phyloP scores from a whole-genome alignment of 768 basidiomycete species.

The Pulveroboletus ravenelii region DNA sequence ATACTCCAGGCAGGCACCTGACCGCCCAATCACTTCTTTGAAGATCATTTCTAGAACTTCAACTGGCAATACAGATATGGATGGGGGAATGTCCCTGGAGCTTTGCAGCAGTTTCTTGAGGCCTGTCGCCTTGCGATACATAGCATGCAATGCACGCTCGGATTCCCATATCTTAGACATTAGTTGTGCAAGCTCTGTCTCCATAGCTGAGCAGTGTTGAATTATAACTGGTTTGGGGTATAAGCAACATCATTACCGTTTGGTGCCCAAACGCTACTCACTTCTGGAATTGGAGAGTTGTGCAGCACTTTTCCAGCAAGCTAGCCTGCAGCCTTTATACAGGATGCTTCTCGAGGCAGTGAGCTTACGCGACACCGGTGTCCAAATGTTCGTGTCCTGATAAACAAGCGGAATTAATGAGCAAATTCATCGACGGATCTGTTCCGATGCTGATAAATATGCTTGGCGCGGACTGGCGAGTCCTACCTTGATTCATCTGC shows the following conservation, averaged over 20 bases:
- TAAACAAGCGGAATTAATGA: constrained; percentile 6
- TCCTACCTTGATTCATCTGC: background rate
- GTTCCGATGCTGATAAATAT: background rate
- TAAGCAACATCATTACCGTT: background rate
- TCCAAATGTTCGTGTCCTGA: background rate
- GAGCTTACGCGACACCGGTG: background rate
- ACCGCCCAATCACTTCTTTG: constrained; percentile 10
- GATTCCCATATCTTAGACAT: constrained; percentile 20
- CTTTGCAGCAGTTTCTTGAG: constrained; percentile 8
- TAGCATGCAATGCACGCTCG: constrained; percentile 13
- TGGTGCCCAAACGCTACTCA: constrained; percentile 4
- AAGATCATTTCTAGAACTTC: constrained; percentile 28
- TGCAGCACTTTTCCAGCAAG: background rate
- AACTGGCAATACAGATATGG: constrained; percentile 21
- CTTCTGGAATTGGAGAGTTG: constrained; percentile 1
- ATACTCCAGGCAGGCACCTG: constrained; percentile 1
- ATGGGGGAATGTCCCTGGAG: background rate
- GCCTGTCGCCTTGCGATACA: constrained; percentile 18
- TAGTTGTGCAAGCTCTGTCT: constrained; percentile 15
- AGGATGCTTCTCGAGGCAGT: constrained; percentile 3
- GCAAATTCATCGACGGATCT: background rate
- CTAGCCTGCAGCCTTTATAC: constrained; percentile 12
- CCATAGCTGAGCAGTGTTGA: constrained; percentile 3
- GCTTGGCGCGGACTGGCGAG: background rate
- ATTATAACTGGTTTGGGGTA: constrained; percentile 4